Base-by-base conservation (phyloP, 768 basidiomycete genomes). In the Asterophora lycoperdoides region DNA sequence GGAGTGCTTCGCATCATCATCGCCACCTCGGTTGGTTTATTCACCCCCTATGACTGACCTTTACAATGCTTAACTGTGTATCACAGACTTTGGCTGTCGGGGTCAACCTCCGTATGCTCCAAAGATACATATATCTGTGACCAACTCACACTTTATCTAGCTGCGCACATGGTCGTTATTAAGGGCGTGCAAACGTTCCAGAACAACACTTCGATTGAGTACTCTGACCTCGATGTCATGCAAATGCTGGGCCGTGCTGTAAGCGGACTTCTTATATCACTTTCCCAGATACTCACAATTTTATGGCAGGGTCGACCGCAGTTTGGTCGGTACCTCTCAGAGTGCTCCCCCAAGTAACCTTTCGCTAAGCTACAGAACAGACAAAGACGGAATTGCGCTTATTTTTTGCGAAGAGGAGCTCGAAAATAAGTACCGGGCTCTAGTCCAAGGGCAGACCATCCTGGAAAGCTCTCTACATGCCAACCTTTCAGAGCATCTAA, bases 211-310 rank as follows among this genome's bases (percentile, higher is more conserved):
- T 79, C 80, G 40, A 72, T 76, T 29, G 93, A 97, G 57, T 96
- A 96, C 64, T 86, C 87, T 0, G 94, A 96, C 62, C 75, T 96
- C 5, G 96, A 97, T 58, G 76, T 97, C 23, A 83, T 90, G 77
- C 94, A 96, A 65, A 97, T 97, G 95, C 80, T 97, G 49, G 96
- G 95, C 6, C 81, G 96, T 40, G 93, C 93, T 36, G 89, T 90
- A 62, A 64, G 83, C 48, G 20, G 23, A 9, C n/a, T 23, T 33
- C 44, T 7, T 43, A 38, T 36, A 28, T 33, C 8, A 35, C 35
- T 28, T 19, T 3, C 17, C 39, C 11, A 5, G 18, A 11, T 44
- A 23, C 29, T 33, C 20, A 3, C 20, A 38, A 47, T 41, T 51
- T 23, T 38, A 8, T 30, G 37, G 40, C 48, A 91, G 83, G 93